phyloP scores from a whole-genome alignment of 371 early-diverging fungal genomes.

The Mucor piriformis region DNA sequence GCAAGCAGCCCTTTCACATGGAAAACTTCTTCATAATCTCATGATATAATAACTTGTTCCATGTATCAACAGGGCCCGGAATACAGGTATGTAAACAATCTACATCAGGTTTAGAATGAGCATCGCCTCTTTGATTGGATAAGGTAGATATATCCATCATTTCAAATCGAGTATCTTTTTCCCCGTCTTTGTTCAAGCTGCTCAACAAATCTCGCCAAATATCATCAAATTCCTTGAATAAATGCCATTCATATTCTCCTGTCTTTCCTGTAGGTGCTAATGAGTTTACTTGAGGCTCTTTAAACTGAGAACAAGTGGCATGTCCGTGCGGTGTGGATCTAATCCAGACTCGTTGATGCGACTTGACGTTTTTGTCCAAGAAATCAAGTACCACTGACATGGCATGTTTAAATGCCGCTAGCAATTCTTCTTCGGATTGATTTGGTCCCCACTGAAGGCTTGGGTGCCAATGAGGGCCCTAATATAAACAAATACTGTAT shows the following conservation, averaged over 20 bases:
- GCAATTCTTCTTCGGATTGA: constrained; percentile 35
- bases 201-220: constrained; percentile 44
- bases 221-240: constrained; percentile 41
- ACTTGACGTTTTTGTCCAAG: constrained; percentile 26
- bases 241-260: constrained; percentile 54
- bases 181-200: not conserved
- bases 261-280: constrained; percentile 34
- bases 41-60: constrained; percentile 45
- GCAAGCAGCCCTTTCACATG: no score
- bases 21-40: constrained; percentile 24
- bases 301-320: constrained; percentile 42
- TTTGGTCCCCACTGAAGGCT: constrained; percentile 41
- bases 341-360: constrained; percentile 46
- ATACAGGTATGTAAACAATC: constrained; percentile 54
- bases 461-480: constrained; percentile 55
- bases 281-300: constrained; percentile 31
- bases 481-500: not conserved
- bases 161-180: constrained; percentile 31
- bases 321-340: constrained; percentile 55
- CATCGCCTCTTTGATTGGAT: constrained; percentile 48
- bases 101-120: constrained; percentile 47
- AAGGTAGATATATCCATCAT: constrained; percentile 38
- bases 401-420: constrained; percentile 38
- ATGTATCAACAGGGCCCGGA: constrained; percentile 53
- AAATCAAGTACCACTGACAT: constrained; percentile 35